Conservation (phyloP, 306 rosid genomes). For the Erythrophleum fordii region DNA sequence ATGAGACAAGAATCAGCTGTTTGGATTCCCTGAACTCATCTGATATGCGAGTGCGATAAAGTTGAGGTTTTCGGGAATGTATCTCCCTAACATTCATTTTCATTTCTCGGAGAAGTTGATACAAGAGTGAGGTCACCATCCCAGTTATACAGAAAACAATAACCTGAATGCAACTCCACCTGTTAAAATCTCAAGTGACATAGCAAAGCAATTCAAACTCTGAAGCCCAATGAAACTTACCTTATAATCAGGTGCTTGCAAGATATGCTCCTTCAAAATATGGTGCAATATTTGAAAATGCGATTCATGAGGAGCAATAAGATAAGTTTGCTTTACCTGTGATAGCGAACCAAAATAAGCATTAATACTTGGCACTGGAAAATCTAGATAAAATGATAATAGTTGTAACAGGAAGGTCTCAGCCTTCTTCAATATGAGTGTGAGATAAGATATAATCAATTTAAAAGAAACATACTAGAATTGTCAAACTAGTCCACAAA, state of each 20-base stretch:
- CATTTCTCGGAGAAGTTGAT: conserved; percentile 79
- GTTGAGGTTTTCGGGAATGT: conserved; percentile 91
- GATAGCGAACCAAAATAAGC: conserved; percentile 38
- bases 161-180: conserved; percentile 60
- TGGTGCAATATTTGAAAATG: conserved; percentile 80
- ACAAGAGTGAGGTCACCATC: conserved; percentile 83
- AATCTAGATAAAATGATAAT: conserved; percentile 26
- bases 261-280: conserved; percentile 76
- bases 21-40: conserved; percentile 88
- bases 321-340: conserved; percentile 80
- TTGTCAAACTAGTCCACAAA: background rate
- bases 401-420: background rate
- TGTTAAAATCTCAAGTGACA: conserved; percentile 36
- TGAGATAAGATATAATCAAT: conserved; percentile 15
- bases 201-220: conserved; percentile 26
- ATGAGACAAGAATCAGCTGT: conserved; percentile 77
- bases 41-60: conserved; percentile 78
- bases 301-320: conserved; percentile 72
- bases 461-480: background rate
- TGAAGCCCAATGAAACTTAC: conserved; percentile 44
- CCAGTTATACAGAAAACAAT: conserved; percentile 86
- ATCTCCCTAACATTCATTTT: conserved; percentile 92
- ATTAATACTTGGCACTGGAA: conserved; percentile 28
- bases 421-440: background rate
- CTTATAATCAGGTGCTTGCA: conserved; percentile 78